Evolutionary conservation across 441 rosid species (phyloP).

Genomic region (Eugenia klotzschiana): DNA sequence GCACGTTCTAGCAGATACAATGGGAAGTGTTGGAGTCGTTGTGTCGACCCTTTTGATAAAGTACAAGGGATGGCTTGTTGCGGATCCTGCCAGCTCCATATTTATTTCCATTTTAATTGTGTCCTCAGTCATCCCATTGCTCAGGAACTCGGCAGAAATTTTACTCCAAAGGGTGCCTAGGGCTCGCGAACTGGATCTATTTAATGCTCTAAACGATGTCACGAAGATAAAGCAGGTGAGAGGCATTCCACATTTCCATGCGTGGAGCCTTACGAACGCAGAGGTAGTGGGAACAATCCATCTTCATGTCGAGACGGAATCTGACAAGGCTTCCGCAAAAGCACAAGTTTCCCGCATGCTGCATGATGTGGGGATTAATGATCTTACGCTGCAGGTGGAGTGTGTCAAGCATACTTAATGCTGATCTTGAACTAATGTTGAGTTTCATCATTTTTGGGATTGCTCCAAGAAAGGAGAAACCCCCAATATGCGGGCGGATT

Average conservation of each 20-base stretch:
- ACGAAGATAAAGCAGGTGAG: constrained; percentile 41
- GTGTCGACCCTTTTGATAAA: constrained; percentile 75
- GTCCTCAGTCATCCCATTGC: constrained; percentile 73
- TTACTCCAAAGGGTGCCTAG: constrained; percentile 77
- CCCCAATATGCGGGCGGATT: not conserved
- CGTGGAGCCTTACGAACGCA: constrained; percentile 74
- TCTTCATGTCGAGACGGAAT: constrained; percentile 49
- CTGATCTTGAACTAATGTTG: not conserved
- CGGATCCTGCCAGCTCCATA: constrained; percentile 92
- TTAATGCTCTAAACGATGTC: constrained; percentile 35
- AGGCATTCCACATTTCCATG: constrained; percentile 59
- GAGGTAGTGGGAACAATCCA: constrained; percentile 70
- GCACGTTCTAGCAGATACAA: constrained; percentile 80
- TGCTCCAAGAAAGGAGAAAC: not conserved
- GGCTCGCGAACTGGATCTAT: constrained; percentile 47
- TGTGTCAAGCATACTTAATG: constrained; percentile 10
- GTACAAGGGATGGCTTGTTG: constrained; percentile 91
- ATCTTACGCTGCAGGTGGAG: constrained; percentile 74
- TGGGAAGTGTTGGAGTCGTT: constrained; percentile 96
- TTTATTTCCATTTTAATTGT: constrained; percentile 72
- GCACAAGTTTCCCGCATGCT: constrained; percentile 37
- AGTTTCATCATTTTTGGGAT: not conserved
- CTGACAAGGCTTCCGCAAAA: constrained; percentile 42
- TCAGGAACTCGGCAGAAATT: constrained; percentile 79
- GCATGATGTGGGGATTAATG: constrained; percentile 65